Conservation (phyloP, 2,329 filamentous ascomycete genomes). For the Biscogniauxia mediterranea region DNA sequence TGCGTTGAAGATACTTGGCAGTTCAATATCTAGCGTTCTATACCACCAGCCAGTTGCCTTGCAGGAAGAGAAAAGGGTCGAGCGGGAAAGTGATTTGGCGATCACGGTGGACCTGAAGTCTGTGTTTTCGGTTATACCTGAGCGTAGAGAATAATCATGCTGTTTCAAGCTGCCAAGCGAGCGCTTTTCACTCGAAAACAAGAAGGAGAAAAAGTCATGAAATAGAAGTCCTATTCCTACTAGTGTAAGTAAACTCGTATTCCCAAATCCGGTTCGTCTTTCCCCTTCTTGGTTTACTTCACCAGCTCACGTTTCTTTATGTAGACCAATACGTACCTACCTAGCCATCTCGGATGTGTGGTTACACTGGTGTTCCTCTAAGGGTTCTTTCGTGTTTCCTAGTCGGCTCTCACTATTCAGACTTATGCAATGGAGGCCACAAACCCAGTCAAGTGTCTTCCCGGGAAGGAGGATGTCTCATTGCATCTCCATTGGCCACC, state of each 20-base stretch:
- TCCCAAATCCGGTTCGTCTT: background rate
- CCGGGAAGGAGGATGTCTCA: slow-evolving; percentile 1
- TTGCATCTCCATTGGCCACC: slow-evolving; percentile 32
- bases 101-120: slow-evolving; percentile 10
- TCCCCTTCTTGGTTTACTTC: background rate
- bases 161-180: slow-evolving; percentile 1
- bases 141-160: slow-evolving; percentile 6
- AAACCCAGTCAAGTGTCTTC: background rate
- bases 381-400: background rate
- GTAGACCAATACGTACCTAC: background rate
- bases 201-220: no score
- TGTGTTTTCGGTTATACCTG: slow-evolving; percentile 9
- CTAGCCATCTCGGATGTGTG: slow-evolving; percentile 9
- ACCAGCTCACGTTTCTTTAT: background rate
- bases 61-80: background rate
- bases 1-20: background rate
- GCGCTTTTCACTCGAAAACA: background rate
- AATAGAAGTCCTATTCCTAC: background rate
- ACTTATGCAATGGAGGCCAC: background rate
- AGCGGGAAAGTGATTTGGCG: slow-evolving; percentile 7
- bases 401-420: slow-evolving; percentile 4
- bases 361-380: slow-evolving; percentile 9
- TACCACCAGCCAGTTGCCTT: background rate
- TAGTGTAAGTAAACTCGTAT: background rate
- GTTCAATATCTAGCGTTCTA: background rate